Base-by-base conservation (phyloP, 1,139 yeast genomes). In the Nakaseomyces delphensis region DNA sequence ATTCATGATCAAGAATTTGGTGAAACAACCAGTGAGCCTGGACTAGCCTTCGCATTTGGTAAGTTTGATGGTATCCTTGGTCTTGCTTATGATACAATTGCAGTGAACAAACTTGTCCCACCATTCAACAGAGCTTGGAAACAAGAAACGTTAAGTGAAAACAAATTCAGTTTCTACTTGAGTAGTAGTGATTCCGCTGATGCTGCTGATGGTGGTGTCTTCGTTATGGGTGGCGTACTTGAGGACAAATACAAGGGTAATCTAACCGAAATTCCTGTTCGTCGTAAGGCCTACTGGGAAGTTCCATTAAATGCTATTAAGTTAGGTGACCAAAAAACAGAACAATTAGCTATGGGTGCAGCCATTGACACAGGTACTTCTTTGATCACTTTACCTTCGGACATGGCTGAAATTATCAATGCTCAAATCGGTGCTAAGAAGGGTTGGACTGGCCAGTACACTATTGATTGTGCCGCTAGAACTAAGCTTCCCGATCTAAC, bases 241-340 rank as follows among this genome's bases (percentile, higher is more conserved):
- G 73, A 78, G 53, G 63, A 78, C 49, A 75, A 78, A 60, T 86
- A 70, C 66, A 67, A 69, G 40, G 98, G 98, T 51, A 77, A 89
- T 55, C 73, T 91, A 56, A 83, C 91, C 43, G 87, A 94, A 84
- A 76, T 91, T 67, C 98, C 98, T 45, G 93, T 91, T 48, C 86
- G 98, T 72, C 85, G 98, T 75, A 85, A 89, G 79, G 98, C 97
- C 30, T 91, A 91, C 76, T 91, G 98, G 98, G 98, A 91, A 72
- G 98, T 91, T 48, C 76, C 83, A 51, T 82, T 91, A 53, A 86
- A 86, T 56, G 89, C 95, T 56, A 71, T 91, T 61, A 85, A 89
- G 31, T 74, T 91, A 50, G 98, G 98, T 56, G 83, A 82, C 51
- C 95, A 91, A 68, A 83, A 75, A 58, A 96, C 97, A 40, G 79